phyloP scores from a whole-genome alignment of 805 yeast genomes.

The Wickerhamiella parazyma region DNA sequence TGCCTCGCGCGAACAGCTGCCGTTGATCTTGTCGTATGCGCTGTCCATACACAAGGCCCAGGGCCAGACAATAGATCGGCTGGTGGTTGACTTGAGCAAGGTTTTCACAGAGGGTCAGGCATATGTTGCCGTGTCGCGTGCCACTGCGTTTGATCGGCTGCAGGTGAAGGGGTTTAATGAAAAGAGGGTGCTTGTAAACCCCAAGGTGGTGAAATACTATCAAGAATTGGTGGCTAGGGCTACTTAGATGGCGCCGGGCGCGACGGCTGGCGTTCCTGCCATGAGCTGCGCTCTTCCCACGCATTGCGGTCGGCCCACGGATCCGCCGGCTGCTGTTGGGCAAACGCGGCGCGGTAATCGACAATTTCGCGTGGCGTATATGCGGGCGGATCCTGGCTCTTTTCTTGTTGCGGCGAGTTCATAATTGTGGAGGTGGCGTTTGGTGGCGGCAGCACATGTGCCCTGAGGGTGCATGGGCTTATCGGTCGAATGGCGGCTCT shows the following conservation, averaged over 20 bases:
- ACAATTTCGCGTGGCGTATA: too few species aligned
- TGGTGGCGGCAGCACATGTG: too few species aligned
- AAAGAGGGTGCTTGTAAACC: constrained; percentile 52
- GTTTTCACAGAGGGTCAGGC: constrained; percentile 92
- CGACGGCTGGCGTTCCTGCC: background rate
- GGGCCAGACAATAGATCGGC: constrained; percentile 72
- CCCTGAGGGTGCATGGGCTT: too few species aligned
- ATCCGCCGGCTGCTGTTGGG: background rate
- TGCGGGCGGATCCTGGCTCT: too few species aligned
- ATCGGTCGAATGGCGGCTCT: too few species aligned
- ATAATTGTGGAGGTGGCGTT: too few species aligned
- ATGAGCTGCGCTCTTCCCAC: background rate
- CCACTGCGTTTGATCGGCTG: constrained; percentile 63
- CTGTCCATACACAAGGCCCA: constrained; percentile 91
- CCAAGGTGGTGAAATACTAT: constrained; percentile 60
- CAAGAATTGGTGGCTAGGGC: constrained; percentile 9
- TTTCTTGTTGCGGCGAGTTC: too few species aligned
- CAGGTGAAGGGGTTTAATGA: constrained; percentile 67
- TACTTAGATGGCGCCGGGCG: background rate
- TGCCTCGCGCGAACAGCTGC: constrained; percentile 64
- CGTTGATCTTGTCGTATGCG: constrained; percentile 87
- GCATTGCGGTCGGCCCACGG: background rate
- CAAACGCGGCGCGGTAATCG: too few species aligned
- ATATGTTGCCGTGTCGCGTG: constrained; percentile 90
- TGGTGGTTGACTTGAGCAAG: constrained; percentile 58